Base-by-base conservation (phyloP, 352 stramenopile species). In the Globisporangium cystogenes region DNA sequence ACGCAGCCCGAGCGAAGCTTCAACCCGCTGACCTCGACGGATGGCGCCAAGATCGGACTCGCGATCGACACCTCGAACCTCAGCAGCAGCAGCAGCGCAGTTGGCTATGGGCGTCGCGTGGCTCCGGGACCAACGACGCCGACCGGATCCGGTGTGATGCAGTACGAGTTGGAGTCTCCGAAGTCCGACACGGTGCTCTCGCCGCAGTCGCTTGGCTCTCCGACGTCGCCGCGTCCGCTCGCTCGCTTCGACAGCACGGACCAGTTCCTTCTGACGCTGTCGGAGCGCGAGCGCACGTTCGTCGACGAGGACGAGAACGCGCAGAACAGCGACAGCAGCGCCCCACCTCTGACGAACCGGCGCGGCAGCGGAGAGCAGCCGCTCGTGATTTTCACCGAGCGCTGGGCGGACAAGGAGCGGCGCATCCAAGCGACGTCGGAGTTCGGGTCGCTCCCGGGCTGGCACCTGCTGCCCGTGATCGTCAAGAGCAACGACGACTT, bases 401-500 rank as follows among this genome's bases (percentile, higher is more conserved):
- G 90, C 24, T 98, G 96, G 95, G 77, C 76, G 0, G 90, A 97
- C 29, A 98, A 98, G 55, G 90, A 97, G 59, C 82, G 74, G n/a
- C 83, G 95, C 8, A 76, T 98, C 40, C 82, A 92, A 44, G 72
- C 71, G 15, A 86, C 72, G 16, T 98, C 89, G 49, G 74, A 80
- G n/a, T 90, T 91, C 64, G 91, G 89, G 33, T 64, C 79, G 0
- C 68, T 82, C 23, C 75, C 88, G 7, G 87, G 85, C 21, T 98
- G 90, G 89, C 80, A 96, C 29, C 70, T 98, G 36, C 64, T 93
- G 21, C 86, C 87, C 36, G 90, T 98, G 53, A 99, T 99, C 68
- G 86, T 99, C 18, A 99, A 99, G 72, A 98, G 89, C 41, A 98
- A 99, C 58, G 97, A 99, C 64, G 96, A 99, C 64, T 65, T 99